Evolutionary conservation across 805 yeast species (phyloP).

Genomic region (Candida pseudoglaebosa): DNA sequence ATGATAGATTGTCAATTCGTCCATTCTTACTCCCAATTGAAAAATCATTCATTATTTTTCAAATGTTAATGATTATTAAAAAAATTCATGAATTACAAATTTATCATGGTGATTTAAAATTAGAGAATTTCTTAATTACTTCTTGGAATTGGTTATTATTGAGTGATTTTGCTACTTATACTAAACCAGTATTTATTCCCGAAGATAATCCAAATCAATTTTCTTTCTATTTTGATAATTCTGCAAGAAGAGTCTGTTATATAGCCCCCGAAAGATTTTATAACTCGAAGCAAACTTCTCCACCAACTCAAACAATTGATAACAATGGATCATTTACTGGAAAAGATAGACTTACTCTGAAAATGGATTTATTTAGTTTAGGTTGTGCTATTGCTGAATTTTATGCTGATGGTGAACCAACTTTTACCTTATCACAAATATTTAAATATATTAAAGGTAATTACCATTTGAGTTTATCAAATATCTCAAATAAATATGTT

Average conservation of each 20-base stretch:
- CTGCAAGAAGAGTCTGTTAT: slow-evolving; percentile 82
- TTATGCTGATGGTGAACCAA: slow-evolving; percentile 79
- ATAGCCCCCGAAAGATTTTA: slow-evolving; percentile 90
- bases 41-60: slow-evolving; percentile 80
- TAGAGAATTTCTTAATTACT: slow-evolving; percentile 83
- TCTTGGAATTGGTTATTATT: slow-evolving; percentile 85
- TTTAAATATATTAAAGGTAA: slow-evolving; percentile 76
- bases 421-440: slow-evolving; percentile 81
- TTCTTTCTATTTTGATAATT: slow-evolving; percentile 87
- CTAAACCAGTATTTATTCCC: slow-evolving; percentile 79
- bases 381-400: slow-evolving; percentile 92
- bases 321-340: slow-evolving; percentile 23
- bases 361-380: slow-evolving; percentile 78
- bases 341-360: slow-evolving; percentile 38
- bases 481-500: slow-evolving; percentile 48
- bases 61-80: slow-evolving; percentile 59
- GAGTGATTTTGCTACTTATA: slow-evolving; percentile 75
- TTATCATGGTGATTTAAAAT: slow-evolving; percentile 86
- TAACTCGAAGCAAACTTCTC: slow-evolving; percentile 22
- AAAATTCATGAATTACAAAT: slow-evolving; percentile 60
- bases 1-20: slow-evolving; percentile 79
- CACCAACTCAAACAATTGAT: slow-evolving; percentile 15
- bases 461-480: slow-evolving; percentile 57
- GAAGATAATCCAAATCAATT: slow-evolving; percentile 92
- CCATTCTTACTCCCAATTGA: slow-evolving; percentile 84